These are phyloP conservation scores for Hypoxylon lenormandii DNA, from an alignment of 495 filamentous ascomycete genomes.

Conservation along the genomic window DNA sequence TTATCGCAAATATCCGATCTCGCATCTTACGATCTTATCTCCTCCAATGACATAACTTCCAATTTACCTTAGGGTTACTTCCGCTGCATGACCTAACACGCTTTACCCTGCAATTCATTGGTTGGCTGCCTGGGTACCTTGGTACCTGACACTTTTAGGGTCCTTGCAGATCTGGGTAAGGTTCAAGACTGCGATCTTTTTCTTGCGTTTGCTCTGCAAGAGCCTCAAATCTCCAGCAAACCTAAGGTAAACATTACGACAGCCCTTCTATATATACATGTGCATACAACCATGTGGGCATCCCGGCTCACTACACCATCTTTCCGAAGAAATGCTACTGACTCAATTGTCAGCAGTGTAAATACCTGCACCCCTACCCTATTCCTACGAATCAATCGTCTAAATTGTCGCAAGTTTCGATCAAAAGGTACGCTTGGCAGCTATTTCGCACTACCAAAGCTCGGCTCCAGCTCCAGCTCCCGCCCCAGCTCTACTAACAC, in stretches of 20 bases:
- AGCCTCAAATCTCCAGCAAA: constrained; percentile 19
- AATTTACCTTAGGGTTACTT: constrained; percentile 17
- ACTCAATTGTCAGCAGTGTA: constrained; percentile 5
- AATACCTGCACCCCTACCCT: constrained; percentile 16
- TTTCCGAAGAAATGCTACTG: constrained; percentile 25
- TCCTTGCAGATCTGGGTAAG: constrained; percentile 23
- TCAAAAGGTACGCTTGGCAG: constrained; percentile 33
- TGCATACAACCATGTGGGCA: constrained; percentile 44
- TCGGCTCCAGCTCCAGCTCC: too few species aligned
- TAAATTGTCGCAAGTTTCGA: constrained; percentile 22
- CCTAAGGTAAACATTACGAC: background rate
- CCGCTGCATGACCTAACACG: background rate
- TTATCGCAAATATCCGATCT: background rate
- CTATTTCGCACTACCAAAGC: constrained; percentile 2
- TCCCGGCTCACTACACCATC: constrained; percentile 33
- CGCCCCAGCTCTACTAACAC: constrained; percentile 3
- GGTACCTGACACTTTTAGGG: constrained; percentile 14
- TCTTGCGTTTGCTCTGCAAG: background rate
- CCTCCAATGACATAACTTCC: constrained; percentile 24
- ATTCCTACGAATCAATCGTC: constrained; percentile 19
- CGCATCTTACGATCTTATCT: constrained; percentile 19
- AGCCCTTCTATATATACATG: background rate
- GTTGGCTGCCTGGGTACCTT: background rate
- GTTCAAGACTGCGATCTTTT: background rate
- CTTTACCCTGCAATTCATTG: constrained; percentile 10